These are phyloP conservation scores for Chaetoceros muelleri DNA, from an alignment of 108 stramenopile species.

Conservation along the genomic window DNA sequence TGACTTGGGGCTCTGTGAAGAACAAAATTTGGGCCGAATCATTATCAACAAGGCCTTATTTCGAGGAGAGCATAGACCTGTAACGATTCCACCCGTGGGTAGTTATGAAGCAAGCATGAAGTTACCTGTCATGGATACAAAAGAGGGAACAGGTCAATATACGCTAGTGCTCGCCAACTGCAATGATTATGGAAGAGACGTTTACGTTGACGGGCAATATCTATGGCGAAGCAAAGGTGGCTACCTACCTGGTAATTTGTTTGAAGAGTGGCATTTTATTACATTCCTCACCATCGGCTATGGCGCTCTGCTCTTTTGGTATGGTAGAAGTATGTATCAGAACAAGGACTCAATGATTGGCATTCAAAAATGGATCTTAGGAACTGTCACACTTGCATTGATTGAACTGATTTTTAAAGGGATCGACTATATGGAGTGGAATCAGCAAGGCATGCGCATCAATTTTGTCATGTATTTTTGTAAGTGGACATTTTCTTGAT, in stretches of 20 bases:
- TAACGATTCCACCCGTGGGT: constrained; percentile 50
- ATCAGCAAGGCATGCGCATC: constrained; percentile 61
- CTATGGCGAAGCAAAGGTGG: constrained; percentile 63
- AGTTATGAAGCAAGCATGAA: neutral
- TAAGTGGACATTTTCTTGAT: constrained; percentile 8
- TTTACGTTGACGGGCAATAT: constrained; percentile 51
- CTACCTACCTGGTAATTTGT: constrained; percentile 77
- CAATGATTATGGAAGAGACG: constrained; percentile 53
- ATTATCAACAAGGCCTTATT: constrained; percentile 50
- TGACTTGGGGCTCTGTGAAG: constrained; percentile 43
- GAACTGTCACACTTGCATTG: constrained; percentile 55
- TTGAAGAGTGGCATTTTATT: constrained; percentile 78
- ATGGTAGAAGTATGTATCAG: constrained; percentile 45
- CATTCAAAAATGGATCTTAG: constrained; percentile 75
- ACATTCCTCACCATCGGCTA: constrained; percentile 33
- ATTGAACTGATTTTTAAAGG: constrained; percentile 61
- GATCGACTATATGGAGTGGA: constrained; percentile 76
- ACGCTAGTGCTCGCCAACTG: constrained; percentile 70
- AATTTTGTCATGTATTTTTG: constrained; percentile 56
- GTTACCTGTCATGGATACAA: constrained; percentile 15
- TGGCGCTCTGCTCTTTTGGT: constrained; percentile 39
- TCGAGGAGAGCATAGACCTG: constrained; percentile 43
- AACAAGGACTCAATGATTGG: constrained; percentile 60
- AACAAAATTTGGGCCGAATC: constrained; percentile 40
- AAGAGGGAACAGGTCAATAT: constrained; percentile 46